phyloP scores from a whole-genome alignment of 2,329 filamentous ascomycete species.

The Diaporthe humulicola region DNA sequence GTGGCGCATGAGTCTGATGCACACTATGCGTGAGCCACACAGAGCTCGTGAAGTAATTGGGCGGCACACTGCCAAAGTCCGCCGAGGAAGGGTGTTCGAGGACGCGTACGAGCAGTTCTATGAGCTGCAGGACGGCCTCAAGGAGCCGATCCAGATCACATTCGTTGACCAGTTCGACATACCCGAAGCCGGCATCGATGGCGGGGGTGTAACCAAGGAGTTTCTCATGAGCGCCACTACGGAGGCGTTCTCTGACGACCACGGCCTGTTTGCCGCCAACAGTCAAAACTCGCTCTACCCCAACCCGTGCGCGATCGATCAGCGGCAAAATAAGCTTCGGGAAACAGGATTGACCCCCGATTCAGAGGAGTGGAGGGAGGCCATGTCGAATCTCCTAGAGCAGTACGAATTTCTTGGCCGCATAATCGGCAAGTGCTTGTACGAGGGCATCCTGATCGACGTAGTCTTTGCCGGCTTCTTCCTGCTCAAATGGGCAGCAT shows the following conservation, averaged over 20 bases:
- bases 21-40: constrained; percentile 49
- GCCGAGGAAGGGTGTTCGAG: constrained; percentile 82
- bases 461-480: constrained; percentile 96
- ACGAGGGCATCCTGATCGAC: constrained; percentile 95
- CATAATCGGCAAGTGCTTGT: constrained; percentile 95
- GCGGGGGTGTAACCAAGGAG: constrained; percentile 96
- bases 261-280: constrained; percentile 84
- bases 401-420: constrained; percentile 93
- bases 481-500: constrained; percentile 92
- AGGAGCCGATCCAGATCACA: constrained; percentile 96
- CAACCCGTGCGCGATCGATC: constrained; percentile 83
- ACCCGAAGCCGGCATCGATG: constrained; percentile 93
- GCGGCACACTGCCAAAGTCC: constrained; percentile 83
- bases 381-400: constrained; percentile 72
- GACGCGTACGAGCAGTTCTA: constrained; percentile 91
- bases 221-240: constrained; percentile 91
- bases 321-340: constrained; percentile 71
- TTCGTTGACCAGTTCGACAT: constrained; percentile 93
- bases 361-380: constrained; percentile 68
- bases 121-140: constrained; percentile 82
- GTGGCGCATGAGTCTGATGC: constrained; percentile 76
- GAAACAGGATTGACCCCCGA: constrained; percentile 64
- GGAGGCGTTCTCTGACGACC: constrained; percentile 79
- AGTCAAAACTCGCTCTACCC: constrained; percentile 90
- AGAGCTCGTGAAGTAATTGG: constrained; percentile 56